Conservation (phyloP, 345 rosid genomes). For the Heritiera littoralis region DNA sequence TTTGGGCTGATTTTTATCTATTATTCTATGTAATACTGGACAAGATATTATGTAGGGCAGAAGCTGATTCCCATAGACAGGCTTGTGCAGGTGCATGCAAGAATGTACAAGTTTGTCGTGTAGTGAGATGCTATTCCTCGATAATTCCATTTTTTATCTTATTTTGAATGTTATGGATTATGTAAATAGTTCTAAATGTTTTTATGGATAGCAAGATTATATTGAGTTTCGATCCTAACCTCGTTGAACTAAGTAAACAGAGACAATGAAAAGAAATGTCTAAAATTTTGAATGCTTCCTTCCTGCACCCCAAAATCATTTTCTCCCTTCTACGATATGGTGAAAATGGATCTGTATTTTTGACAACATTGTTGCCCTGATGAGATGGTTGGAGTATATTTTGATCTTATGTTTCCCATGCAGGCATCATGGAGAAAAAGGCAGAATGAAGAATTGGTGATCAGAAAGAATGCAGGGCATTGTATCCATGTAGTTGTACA, state of each 20-base stretch:
- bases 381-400: background rate
- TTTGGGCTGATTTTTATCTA: background rate
- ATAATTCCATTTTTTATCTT: too few relatives aligned
- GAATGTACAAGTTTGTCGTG: background rate
- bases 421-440: constrained; percentile 66
- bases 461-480: constrained; percentile 70
- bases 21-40: background rate
- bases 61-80: background rate
- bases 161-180: background rate
- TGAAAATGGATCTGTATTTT: background rate
- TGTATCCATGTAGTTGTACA: constrained; percentile 55
- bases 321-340: background rate
- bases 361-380: background rate
- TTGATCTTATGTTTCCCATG: constrained; percentile 6
- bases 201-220: background rate
- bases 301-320: background rate
- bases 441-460: constrained; percentile 33
- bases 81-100: background rate
- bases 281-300: background rate
- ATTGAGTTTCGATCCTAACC: background rate
- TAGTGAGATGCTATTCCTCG: too few relatives aligned
- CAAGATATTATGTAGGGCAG: background rate
- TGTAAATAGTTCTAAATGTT: background rate
- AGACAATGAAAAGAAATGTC: background rate
- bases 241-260: background rate